Evolutionary conservation across 495 filamentous ascomycete genomes (phyloP).

Genomic region (Neurospora sp.): DNA sequence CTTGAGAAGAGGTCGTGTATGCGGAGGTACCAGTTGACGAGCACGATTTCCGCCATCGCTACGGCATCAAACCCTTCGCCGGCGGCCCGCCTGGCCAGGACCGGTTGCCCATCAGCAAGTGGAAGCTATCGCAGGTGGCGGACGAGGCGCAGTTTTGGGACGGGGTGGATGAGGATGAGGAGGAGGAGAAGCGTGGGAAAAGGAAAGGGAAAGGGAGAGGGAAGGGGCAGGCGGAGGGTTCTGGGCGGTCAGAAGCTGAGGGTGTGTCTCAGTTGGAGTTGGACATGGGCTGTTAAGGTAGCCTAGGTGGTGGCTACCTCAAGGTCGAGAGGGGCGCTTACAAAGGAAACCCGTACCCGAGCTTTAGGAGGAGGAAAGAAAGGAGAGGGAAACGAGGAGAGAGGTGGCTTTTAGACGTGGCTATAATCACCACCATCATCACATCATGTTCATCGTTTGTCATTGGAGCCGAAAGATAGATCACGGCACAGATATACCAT

Average conservation of each 20-base stretch:
- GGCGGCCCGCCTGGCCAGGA: background rate
- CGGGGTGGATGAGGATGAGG: background rate
- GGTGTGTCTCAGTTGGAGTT: background rate
- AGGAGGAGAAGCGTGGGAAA: no score
- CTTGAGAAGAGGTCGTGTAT: constrained; percentile 12
- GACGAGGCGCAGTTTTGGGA: background rate
- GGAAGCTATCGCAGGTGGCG: background rate
- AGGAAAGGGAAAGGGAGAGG: background rate
- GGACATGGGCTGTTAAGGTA: background rate
- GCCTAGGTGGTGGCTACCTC: background rate
- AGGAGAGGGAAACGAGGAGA: background rate
- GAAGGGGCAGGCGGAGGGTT: background rate
- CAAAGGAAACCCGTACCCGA: background rate
- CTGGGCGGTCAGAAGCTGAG: background rate
- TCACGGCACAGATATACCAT: background rate
- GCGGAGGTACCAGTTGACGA: background rate
- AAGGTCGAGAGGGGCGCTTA: background rate
- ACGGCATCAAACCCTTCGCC: background rate
- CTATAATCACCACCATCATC: background rate
- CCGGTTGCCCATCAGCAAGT: background rate
- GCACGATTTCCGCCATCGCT: background rate
- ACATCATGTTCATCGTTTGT: background rate
- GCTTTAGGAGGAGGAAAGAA: background rate
- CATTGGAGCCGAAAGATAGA: background rate
- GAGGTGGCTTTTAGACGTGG: background rate